Conservation (phyloP, 768 basidiomycete species). For the Galerina sulciceps region DNA sequence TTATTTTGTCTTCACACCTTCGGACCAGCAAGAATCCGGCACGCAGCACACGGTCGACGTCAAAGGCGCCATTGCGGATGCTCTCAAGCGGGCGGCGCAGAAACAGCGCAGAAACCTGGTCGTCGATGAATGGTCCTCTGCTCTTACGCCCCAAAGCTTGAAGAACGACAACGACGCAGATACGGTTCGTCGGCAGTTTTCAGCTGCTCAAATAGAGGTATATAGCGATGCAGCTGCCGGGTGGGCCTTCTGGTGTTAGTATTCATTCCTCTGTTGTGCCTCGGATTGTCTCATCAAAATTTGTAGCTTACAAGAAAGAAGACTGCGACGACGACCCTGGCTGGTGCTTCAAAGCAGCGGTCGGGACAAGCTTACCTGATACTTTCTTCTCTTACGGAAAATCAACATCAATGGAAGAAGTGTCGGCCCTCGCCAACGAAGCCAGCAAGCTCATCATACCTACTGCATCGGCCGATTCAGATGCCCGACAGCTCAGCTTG, state of each 20-base stretch:
- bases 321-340: slow-evolving; percentile 58
- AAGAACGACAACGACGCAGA: slow-evolving; percentile 47
- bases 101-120: slow-evolving; percentile 53
- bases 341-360: slow-evolving; percentile 72
- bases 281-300: slow-evolving; percentile 2
- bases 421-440: slow-evolving; percentile 6
- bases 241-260: slow-evolving; percentile 74
- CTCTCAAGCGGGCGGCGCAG: slow-evolving; percentile 26
- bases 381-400: slow-evolving; percentile 59
- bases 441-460: slow-evolving; percentile 16
- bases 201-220: slow-evolving; percentile 58
- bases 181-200: slow-evolving; percentile 53
- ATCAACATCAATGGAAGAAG: slow-evolving; percentile 1
- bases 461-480: slow-evolving; percentile 6
- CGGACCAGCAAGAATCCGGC: slow-evolving; percentile 54
- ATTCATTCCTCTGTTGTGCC: background rate
- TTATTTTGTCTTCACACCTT: slow-evolving; percentile 67
- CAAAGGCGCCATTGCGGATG: slow-evolving; percentile 39
- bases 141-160: slow-evolving; percentile 66
- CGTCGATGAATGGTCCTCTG: slow-evolving; percentile 87
- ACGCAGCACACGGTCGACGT: slow-evolving; percentile 60
- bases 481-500: too few relatives aligned
- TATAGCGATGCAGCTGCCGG: slow-evolving; percentile 63
- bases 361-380: slow-evolving; percentile 58
- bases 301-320: slow-evolving; percentile 63